Percentiles rank a stretch among this genome's conserved stretches.
These are phyloP conservation scores for Russula sp. DNA, from an alignment of 768 basidiomycete species.

Conservation along the genomic window DNA sequence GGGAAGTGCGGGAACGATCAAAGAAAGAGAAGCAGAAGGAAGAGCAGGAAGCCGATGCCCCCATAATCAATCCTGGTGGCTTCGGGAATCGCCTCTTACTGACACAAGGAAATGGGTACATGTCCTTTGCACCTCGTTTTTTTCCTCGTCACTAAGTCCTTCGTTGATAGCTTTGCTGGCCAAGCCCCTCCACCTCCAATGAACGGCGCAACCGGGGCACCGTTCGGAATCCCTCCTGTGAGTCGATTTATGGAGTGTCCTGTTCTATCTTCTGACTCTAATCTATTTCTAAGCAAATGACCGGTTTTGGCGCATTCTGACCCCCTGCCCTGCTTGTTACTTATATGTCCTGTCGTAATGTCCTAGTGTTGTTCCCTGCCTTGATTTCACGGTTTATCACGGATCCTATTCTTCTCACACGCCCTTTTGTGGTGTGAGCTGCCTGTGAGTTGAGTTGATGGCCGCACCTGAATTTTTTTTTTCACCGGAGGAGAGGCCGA, in stretches of 20 bases:
- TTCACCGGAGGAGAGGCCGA: neutral
- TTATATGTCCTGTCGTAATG: constrained; percentile 7
- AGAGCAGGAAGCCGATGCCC: constrained; percentile 76
- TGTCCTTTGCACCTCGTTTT: neutral
- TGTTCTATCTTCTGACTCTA: neutral
- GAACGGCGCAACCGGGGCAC: constrained; percentile 46
- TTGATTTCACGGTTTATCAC: constrained; percentile 1
- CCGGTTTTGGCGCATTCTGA: constrained; percentile 22
- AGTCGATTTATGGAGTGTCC: constrained; percentile 25
- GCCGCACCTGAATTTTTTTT: neutral
- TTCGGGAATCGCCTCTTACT: constrained; percentile 54
- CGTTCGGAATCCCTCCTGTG: constrained; percentile 50
- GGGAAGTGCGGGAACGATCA: constrained; percentile 80
- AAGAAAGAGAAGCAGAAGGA: constrained; percentile 87
- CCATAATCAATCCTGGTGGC: constrained; percentile 82
- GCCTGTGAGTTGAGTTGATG: neutral
- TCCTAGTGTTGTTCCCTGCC: neutral
- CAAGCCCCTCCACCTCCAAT: constrained; percentile 54
- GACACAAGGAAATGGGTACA: constrained; percentile 65
- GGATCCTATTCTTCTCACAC: neutral
- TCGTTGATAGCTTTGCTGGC: constrained; percentile 43
- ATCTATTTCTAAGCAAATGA: constrained; percentile 18
- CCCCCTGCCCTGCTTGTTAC: neutral
- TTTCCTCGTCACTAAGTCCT: constrained; percentile 6
- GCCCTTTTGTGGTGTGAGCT: no score